These are phyloP conservation scores for Prunella vulgaris DNA, from an alignment of 257 asterid species.

Conservation along the genomic window DNA sequence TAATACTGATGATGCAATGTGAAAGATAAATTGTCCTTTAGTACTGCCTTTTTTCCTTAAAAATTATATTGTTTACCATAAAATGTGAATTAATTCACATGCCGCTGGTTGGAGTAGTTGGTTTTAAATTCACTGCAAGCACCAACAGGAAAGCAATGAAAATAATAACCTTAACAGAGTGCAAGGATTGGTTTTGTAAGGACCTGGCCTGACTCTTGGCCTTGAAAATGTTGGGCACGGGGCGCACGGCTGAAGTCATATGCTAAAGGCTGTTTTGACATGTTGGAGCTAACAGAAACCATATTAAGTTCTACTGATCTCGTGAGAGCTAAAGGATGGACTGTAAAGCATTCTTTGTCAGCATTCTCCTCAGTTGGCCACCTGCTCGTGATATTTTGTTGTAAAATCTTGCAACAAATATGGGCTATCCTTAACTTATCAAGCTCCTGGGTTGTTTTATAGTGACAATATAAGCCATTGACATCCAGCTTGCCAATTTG, in stretches of 20 bases:
- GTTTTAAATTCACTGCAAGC: not conserved
- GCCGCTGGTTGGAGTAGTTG: not conserved
- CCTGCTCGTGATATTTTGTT: not conserved
- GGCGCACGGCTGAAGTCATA: too few relatives aligned
- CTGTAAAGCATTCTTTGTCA: not conserved
- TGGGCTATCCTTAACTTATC: slow-evolving; percentile 5
- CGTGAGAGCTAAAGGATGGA: not conserved
- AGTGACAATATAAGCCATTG: not conserved
- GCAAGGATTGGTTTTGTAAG: too few relatives aligned
- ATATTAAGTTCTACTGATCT: not conserved
- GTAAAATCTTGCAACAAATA: not conserved
- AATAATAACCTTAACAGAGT: not conserved
- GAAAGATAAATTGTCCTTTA: not conserved
- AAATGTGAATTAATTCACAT: not conserved
- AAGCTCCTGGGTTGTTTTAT: not conserved
- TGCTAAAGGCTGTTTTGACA: not conserved
- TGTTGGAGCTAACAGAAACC: not conserved
- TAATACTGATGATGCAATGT: not conserved
- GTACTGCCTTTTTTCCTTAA: not conserved
- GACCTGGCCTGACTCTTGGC: not conserved
- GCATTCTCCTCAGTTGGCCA: not conserved
- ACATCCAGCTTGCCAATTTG: not conserved
- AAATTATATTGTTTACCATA: not conserved
- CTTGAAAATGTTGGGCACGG: not conserved
- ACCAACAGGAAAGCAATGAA: not conserved